Evolutionary conservation across 768 basidiomycete species (phyloP), one percentile per base, ranked within the genome.

Genomic region (Phylloporus sp.): DNA sequence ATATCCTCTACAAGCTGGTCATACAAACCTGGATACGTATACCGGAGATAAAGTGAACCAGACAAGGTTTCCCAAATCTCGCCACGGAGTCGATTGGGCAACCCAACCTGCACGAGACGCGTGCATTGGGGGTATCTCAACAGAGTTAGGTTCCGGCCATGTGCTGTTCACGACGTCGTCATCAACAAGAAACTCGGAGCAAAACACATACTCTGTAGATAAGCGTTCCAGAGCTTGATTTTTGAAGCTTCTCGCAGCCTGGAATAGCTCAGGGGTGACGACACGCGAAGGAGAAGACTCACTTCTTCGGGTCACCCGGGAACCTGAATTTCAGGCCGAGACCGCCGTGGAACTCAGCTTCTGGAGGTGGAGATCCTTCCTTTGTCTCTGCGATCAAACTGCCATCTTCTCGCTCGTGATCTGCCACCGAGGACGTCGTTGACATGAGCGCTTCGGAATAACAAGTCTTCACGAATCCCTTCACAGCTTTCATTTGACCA

Each of bases 61-160:
- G 93, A 95, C 11, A 97, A 77, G 0, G 90, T 87, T 68, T 99
- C 96, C 96, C 96, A 99, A 72, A 98, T 86, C 65, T 98, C 96
- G 13, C 96, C 96, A 20, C 96, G 81, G 9, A 99, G 75, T 15
- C 92, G 76, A 57, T 94, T 96, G 3, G 96, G 96, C 4, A 99
- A 75, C 38, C 96, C 96, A 43, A 98, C 95, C 69, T 96, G 95
- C 2, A 98, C 86, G 22, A 99, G 79, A n/a, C 96, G 86, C 33
- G 94, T 96, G 61, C 91, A 93, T 65, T 94, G 87, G 0, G 96
- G 95, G 66, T 97, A 99, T 26, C 95, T 88, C 17, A 98, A 73
- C 22, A 98, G 78, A 0, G 96, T 94, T n/a, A 98, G 74, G 60
- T 93, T 92, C 21, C 96, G 84, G 18, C 96, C 96, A 58, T 97